phyloP scores from a whole-genome alignment of 345 rosid genomes.

The Gossypium turneri region DNA sequence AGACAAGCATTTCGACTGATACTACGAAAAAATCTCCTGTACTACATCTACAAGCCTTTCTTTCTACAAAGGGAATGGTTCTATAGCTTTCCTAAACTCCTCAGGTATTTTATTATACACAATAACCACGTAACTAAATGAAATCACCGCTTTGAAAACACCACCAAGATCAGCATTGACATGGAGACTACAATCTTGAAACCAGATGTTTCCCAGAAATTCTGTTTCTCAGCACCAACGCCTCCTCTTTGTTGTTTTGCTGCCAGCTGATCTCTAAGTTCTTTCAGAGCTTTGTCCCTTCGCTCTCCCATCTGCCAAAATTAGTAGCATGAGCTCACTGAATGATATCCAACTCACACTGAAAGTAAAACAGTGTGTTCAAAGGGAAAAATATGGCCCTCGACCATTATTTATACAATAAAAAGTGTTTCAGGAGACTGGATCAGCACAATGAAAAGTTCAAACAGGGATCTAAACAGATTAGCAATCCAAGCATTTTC shows the following conservation, averaged over 20 bases:
- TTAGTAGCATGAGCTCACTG: not conserved
- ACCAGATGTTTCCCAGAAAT: constrained; percentile 80
- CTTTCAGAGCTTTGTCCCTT: constrained; percentile 72
- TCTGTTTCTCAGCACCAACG: constrained; percentile 35
- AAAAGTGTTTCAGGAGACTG: not conserved
- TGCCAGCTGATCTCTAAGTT: constrained; percentile 61
- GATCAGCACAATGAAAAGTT: not conserved
- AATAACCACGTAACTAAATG: not conserved
- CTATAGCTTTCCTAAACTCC: constrained; percentile 15
- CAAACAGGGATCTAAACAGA: not conserved
- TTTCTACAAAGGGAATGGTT: constrained; percentile 29
- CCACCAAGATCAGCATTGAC: constrained; percentile 84
- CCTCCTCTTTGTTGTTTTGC: constrained; percentile 37
- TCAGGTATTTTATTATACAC: constrained; percentile 22
- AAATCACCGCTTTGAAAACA: constrained; percentile 65
- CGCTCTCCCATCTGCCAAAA: constrained; percentile 68
- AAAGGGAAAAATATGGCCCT: not conserved
- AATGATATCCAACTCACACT: not conserved
- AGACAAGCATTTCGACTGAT: constrained; percentile 9
- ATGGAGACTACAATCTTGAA: constrained; percentile 78
- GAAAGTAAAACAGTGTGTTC: not conserved
- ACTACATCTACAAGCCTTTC: constrained; percentile 10
- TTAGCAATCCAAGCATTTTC: not conserved
- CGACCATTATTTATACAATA: not conserved
- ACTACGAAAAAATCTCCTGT: not conserved